These are phyloP conservation scores for Neurospora sp. DNA, from an alignment of 2,329 filamentous ascomycete genomes.

Conservation along the genomic window DNA sequence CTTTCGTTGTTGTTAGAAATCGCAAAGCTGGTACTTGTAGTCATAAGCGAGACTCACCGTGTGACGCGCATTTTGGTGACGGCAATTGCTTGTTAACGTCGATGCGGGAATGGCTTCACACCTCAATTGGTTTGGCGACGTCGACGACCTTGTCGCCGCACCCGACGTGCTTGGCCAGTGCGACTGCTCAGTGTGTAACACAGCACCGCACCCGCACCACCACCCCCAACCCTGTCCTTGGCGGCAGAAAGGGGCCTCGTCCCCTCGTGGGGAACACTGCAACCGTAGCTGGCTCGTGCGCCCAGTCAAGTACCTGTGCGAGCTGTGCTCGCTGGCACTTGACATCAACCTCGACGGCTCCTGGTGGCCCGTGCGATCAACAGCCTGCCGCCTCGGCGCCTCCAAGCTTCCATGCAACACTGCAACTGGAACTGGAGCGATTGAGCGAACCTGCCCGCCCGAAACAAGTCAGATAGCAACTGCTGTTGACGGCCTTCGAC, in stretches of 20 bases:
- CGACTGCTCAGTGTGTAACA: background rate
- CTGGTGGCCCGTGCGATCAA: slow-evolving; percentile 1
- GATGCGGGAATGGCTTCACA: background rate
- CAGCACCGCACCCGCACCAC: background rate
- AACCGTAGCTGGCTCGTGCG: background rate
- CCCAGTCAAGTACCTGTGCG: background rate
- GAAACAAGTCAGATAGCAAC: background rate
- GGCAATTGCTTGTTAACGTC: slow-evolving; percentile 15
- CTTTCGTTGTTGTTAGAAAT: slow-evolving; percentile 18
- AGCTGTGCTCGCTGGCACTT: background rate
- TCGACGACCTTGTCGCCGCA: background rate
- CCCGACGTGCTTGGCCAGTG: background rate
- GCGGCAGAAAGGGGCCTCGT: background rate
- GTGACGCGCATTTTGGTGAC: slow-evolving; percentile 19
- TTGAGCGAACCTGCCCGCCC: background rate
- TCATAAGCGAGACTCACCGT: background rate
- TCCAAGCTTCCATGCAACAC: background rate
- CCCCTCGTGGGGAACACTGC: background rate
- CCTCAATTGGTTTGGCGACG: slow-evolving; percentile 3
- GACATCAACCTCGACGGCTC: background rate
- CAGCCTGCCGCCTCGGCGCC: background rate
- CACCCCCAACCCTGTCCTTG: background rate
- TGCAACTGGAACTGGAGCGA: background rate
- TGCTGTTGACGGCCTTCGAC: background rate
- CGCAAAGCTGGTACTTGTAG: background rate